phyloP scores from a whole-genome alignment of 2,329 filamentous ascomycete genomes.

The Setomelanomma holmii region DNA sequence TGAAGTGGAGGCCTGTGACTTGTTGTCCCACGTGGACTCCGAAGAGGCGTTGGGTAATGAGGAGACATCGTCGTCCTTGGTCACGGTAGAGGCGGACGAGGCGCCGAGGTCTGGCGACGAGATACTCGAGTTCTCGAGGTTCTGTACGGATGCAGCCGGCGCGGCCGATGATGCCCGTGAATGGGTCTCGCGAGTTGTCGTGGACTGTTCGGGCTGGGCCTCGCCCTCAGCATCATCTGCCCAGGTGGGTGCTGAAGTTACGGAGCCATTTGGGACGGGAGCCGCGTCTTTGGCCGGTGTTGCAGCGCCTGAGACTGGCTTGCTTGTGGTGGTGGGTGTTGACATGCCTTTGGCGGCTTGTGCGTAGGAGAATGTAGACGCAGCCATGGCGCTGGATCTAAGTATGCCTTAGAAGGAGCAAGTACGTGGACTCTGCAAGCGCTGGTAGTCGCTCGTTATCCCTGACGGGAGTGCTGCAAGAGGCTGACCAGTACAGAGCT shows the following conservation, averaged over 20 bases:
- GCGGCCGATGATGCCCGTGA: slow-evolving; percentile 25
- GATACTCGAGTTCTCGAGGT: slow-evolving; percentile 32
- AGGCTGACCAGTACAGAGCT: slow-evolving; percentile 39
- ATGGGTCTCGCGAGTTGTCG: slow-evolving; percentile 28
- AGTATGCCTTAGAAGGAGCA: slow-evolving; percentile 12
- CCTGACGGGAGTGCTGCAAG: slow-evolving; percentile 40
- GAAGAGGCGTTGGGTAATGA: slow-evolving; percentile 69
- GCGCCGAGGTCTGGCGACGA: slow-evolving; percentile 64
- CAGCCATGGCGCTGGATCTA: slow-evolving; percentile 30
- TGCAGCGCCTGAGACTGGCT: slow-evolving; percentile 52
- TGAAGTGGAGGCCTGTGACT: slow-evolving; percentile 68
- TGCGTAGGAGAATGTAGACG: slow-evolving; percentile 82
- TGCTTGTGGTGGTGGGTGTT: slow-evolving; percentile 52
- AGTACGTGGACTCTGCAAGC: slow-evolving; percentile 7
- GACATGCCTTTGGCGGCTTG: slow-evolving; percentile 88
- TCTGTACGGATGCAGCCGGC: slow-evolving; percentile 17
- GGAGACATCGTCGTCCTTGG: slow-evolving; percentile 67
- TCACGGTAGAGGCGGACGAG: slow-evolving; percentile 60
- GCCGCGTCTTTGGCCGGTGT: slow-evolving; percentile 51
- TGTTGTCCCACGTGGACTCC: slow-evolving; percentile 72
- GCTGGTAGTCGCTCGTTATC: slow-evolving; percentile 31
- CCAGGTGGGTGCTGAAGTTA: slow-evolving; percentile 50
- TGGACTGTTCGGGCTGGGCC: slow-evolving; percentile 33
- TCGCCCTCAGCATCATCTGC: slow-evolving; percentile 58
- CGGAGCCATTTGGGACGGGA: slow-evolving; percentile 31